Base-by-base conservation (phyloP, 1,139 yeast genomes). In the Ashbya aceris region DNA sequence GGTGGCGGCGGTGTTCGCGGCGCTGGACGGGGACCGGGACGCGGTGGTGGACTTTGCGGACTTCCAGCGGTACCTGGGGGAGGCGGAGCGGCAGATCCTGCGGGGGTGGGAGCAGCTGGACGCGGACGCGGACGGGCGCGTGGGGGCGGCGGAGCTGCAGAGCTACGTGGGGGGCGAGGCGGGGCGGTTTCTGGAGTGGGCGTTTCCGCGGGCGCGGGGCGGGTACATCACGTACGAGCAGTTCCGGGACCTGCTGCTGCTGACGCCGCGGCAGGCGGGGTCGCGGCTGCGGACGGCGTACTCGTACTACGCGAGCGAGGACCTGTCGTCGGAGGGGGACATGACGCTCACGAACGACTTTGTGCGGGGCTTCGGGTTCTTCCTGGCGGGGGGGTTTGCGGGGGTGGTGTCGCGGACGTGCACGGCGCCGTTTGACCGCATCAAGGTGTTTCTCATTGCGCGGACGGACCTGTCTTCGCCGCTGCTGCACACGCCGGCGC, bases 391-490 rank as follows among this genome's bases (percentile, higher is more conserved):
- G 30, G 98, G 98, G 0, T 64, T 89, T 28, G 84, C 96, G 0
- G 98, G 98, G 2, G 98, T 91, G 5, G 83, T 91, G 4, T 86
- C 96, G n/a, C 77, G 98, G 65, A 87, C 97, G 0, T 83, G 94
- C 55, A 91, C 98, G 0, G 98, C 98, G 0, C 98, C 98, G 9
- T 85, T 91, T 54, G 98, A 91, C 62, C 74, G 98, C 61, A 76
- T 91, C 23, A 91, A 91, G 59, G 97, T 91, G 13, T 91, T 85
- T 54, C 68, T 91, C 44, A 91, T 91, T 57, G 97, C 98, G 1
- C 76, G 95, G 60, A 81, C 96, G 0, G 95, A 87, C 52, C 66
- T 83, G 40, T 70, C 83, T 0, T 79, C 87, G 2, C 81, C 85
- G 0, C 67, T 81, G 4, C 63, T 82, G 40, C 79, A 76, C 48